Conservation (phyloP, 192 early-diverging fungal genomes). For the Allomyces macrogynus region DNA sequence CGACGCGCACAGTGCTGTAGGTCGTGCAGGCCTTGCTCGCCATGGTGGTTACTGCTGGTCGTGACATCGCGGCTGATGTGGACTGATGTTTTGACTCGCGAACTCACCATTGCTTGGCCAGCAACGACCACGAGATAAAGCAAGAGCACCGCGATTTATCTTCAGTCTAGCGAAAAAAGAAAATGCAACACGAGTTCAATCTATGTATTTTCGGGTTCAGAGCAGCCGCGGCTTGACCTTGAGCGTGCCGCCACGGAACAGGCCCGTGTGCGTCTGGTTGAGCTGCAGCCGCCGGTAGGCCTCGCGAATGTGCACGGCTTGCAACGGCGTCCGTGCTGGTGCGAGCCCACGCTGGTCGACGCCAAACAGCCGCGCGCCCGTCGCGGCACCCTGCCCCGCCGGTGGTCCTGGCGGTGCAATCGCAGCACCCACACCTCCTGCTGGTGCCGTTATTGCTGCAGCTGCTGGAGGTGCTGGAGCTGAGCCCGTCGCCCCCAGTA, state of each 20-base stretch:
- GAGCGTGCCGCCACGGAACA: neutral
- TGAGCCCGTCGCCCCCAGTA: neutral
- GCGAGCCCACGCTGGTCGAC: constrained; percentile 13
- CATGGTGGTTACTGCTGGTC: too few relatives aligned
- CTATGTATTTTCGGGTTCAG: neutral
- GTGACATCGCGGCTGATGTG: too few relatives aligned
- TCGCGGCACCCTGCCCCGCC: constrained; percentile 14
- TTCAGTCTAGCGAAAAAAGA: too few relatives aligned
- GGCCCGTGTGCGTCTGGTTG: neutral
- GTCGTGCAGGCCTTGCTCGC: too few relatives aligned
- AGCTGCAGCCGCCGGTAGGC: constrained; percentile 72
- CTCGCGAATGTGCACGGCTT: constrained; percentile 77
- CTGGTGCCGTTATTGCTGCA: neutral
- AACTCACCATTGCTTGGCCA: too few relatives aligned
- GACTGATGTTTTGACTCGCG: too few relatives aligned
- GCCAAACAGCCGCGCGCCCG: constrained; percentile 6
- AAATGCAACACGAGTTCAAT: too few relatives aligned
- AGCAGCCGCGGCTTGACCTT: neutral
- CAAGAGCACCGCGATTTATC: too few relatives aligned
- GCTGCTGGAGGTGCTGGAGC: constrained; percentile 1
- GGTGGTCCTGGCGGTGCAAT: constrained; percentile 2
- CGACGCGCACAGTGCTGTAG: too few relatives aligned
- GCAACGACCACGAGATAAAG: too few relatives aligned
- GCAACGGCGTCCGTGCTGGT: constrained; percentile 57
- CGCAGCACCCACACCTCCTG: neutral